These are phyloP conservation scores for Tagetes patula DNA, from an alignment of 129 eudicot genomes.

Conservation along the genomic window DNA sequence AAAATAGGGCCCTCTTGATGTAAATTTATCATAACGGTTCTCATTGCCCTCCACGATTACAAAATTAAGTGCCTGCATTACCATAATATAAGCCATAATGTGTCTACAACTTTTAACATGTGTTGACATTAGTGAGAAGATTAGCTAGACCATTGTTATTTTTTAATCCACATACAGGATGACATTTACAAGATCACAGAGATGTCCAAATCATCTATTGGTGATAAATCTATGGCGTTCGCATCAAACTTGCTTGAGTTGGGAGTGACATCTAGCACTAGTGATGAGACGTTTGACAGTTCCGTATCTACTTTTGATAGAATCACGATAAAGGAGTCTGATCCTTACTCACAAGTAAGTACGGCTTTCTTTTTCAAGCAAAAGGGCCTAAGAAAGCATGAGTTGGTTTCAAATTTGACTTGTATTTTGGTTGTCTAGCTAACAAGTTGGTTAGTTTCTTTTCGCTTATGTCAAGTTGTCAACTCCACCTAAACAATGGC, in stretches of 20 bases:
- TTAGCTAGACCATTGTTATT: background rate
- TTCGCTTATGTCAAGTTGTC: too few species aligned
- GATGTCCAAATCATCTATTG: slow-evolving; percentile 19
- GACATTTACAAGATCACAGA: slow-evolving; percentile 1
- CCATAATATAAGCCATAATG: too few species aligned
- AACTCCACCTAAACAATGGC: too few species aligned
- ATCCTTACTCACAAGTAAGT: background rate
- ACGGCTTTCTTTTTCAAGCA: too few species aligned
- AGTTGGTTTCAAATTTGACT: too few species aligned
- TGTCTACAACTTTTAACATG: background rate
- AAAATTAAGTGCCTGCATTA: too few species aligned
- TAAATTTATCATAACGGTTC: too few species aligned
- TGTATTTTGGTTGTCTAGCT: too few species aligned
- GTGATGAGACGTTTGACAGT: background rate
- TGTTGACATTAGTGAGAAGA: background rate
- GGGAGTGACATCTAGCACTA: slow-evolving; percentile 7
- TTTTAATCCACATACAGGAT: slow-evolving; percentile 15
- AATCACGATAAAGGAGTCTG: background rate
- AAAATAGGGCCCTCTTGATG: too few species aligned
- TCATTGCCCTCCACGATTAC: too few species aligned
- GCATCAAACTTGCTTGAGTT: slow-evolving; percentile 11
- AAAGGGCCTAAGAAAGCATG: too few species aligned
- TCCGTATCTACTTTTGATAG: background rate
- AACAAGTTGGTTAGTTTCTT: too few species aligned
- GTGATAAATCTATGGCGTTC: background rate